phyloP scores from a whole-genome alignment of 257 asterid genomes.

The Jacaranda copaia region DNA sequence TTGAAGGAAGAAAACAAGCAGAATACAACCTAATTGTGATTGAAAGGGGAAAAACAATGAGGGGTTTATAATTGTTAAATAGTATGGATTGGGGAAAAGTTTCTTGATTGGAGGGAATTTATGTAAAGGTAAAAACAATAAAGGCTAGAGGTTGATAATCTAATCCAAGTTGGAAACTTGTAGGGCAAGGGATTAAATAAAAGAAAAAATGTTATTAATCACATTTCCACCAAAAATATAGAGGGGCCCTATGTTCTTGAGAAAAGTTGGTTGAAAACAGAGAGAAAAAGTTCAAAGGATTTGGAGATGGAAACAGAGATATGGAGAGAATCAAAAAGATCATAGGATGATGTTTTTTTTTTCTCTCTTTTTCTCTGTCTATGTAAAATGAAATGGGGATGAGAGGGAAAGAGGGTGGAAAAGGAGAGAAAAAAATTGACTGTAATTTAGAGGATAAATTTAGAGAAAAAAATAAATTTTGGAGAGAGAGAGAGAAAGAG shows the following conservation, averaged over 20 bases:
- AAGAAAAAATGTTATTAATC: constrained; percentile 25
- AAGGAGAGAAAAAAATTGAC: not conserved
- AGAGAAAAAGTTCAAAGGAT: not conserved
- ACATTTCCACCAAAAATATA: constrained; percentile 13
- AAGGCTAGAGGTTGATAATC: not conserved
- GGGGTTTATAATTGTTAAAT: not conserved
- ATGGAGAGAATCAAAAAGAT: not conserved
- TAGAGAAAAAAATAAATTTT: no score
- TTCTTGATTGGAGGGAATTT: constrained; percentile 18
- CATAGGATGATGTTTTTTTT: constrained; percentile 10
- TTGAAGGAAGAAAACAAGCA: not conserved
- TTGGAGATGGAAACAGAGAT: not conserved
- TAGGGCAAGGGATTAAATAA: constrained; percentile 28
- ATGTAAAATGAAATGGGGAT: constrained; percentile 30
- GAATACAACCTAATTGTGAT: not conserved
- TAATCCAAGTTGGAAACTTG: constrained; percentile 32
- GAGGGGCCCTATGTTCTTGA: not conserved
- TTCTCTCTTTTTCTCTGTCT: constrained; percentile 31
- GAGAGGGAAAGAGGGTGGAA: constrained; percentile 23
- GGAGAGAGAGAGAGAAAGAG: not conserved
- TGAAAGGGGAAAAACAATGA: not conserved
- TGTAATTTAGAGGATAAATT: not conserved
- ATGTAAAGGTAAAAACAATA: not conserved
- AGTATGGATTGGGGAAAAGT: constrained; percentile 28
- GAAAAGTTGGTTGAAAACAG: not conserved